Evolutionary conservation across 768 basidiomycete genomes (phyloP), one percentile per base, ranked within the genome.

Genomic region (Stropharia rugosoannulata): DNA sequence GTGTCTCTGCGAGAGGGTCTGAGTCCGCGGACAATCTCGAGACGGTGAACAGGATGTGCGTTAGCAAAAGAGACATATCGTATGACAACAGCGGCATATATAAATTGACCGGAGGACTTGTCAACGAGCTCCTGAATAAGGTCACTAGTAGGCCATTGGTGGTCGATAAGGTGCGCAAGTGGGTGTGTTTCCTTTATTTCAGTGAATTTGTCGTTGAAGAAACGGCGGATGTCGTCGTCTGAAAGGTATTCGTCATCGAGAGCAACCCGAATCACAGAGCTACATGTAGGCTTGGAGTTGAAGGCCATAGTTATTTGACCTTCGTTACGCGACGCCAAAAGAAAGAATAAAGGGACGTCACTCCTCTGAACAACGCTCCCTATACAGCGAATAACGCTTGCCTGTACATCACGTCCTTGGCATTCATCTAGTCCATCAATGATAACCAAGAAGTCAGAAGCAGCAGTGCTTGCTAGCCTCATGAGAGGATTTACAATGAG

Each of bases 21-120:
- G 22, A 58, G 32, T n/a, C 51, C 48, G 10, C 37, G 39, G 32
- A 58, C 40, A 7, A 54, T 36, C 12, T 61, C 38, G 4, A 59
- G 36, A 11, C 49, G 55, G 19, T 59, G 56, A 7, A 29, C 44
- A 25, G 62, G 62, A 42, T 51, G 55, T 9, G 29, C 10, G 6
- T 38, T 27, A 5, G 55, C 36, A 35, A 47, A 35, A 18, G 54
- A 50, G 13, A 64, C 43, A 40, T 50, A 64, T 9, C 46, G 51
- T 5, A 52, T 45, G 9, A 61, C 54, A 4, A 56, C 58, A 12
- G 59, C 41, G 13, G 62, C 59, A 38, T 63, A 57, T 12, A 63
- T 59, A 39, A 59, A 61, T 39, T 61, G 62, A 10, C 56, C 57
- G 2, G 62, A 75, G 58, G 0, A 70, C 60, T 39, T 68, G 43